Evolutionary conservation across 148 eudicot species (phyloP), one percentile per base, ranked within the genome.

Genomic region (Dianthus caryophyllus): DNA sequence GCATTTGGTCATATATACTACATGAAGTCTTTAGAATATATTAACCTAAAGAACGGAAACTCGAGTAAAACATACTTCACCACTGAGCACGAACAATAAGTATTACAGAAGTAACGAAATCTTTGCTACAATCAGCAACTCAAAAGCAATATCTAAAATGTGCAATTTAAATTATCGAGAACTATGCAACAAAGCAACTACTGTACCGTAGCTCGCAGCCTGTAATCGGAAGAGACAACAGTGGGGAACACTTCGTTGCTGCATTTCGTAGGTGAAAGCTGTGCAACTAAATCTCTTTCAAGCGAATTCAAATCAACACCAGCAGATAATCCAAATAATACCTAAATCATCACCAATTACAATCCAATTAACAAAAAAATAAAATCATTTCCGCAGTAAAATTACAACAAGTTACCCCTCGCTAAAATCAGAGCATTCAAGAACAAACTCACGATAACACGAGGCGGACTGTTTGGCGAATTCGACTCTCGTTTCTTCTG

Each of bases 311-410:
- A 63, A 73, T 88, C 79, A 50, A 83, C 96, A 29, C 75, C 54
- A 67, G 88, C 79, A 65, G 97, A 84, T 66, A 94, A 85, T 6
- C 96, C 97, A 77, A 88, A 90, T 21, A 94, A 74, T 36, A 94
- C 96, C 99, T 90, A 78, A 14, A 24, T n/a, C 20, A 58, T 59
- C 63, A 25, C 61, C 51, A n/a, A n/a, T n/a, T n/a, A 22, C 39
- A 63, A 31, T 62, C 43, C 29, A 71, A 67, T 57, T 18, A 77
- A 51, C 52, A 30, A 39, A 60, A 60, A 29, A 36, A 22, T 7
- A 63, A 63, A 27, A 26, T 26, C 33, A 24, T 22, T n/a, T n/a
- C n/a, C n/a, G n/a, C n/a, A n/a, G n/a, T n/a, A n/a, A n/a, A n/a
- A n/a, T n/a, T n/a, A n/a, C n/a, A 6, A 26, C 2, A 11, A 62